Evolutionary conservation across 495 filamentous ascomycete species (phyloP), one percentile per base, ranked within the genome.

Genomic region (Aspergillus cristatus): DNA sequence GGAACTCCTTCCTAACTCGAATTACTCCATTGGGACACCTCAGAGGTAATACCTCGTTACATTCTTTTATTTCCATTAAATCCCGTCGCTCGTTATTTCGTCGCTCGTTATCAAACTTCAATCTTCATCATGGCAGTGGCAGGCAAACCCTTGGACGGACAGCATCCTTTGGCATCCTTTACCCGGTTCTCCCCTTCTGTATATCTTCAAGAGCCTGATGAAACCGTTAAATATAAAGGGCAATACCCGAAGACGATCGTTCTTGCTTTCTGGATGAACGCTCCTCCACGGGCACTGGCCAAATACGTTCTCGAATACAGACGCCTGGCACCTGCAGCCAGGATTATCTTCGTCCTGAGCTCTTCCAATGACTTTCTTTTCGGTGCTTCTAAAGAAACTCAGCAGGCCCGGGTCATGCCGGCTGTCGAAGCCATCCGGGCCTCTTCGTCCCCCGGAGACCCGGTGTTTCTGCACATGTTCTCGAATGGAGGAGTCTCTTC

Each of bases 251-350:
- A 40, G 14, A 57, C 51, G 16, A 60, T 69, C 22, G 35, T 69
- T 36, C 42, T 67, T 22, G 51, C 58, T 7, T 67, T 69, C 40
- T 69, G 65, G 65, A 63, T 66, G 60, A 63, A 65, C 35, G 65
- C 65, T 3, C 55, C 52, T 11, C 41, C 62, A 6, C 57, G 62
- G 7, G 53, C 62, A 3, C 37, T 62, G 12, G 48, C 51, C 34
- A 66, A 67, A 47, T 69, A 65, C 31, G 48, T 63, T 10, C 30
- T 49, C 10, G 52, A 62, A 28, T 69, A 69, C 35, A 45, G 47
- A 17, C 53, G 48, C 12, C 44, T 66, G 28, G 44, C 48, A 8
- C 65, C 65, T 7, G 36, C 45, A 11, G 54, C 63, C n/a, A 53
- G 55, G n/a, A 65, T 69, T 17, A 47, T 69, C 28, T 60, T 65